Evolutionary conservation across 2,329 filamentous ascomycete genomes (phyloP).

Genomic region (Trichoderma gracile): DNA sequence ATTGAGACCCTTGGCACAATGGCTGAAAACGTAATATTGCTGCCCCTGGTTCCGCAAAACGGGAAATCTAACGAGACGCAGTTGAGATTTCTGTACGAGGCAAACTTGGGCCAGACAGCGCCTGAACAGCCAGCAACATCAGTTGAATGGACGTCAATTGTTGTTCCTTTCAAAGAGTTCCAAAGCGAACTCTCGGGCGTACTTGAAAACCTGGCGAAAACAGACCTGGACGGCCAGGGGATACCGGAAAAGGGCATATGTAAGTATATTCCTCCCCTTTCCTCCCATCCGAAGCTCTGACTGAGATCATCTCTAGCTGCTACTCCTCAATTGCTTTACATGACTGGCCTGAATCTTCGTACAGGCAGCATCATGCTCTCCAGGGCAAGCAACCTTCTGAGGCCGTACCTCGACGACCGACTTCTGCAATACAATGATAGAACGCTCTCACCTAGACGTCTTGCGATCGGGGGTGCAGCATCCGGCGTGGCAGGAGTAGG

Average conservation of each 20-base stretch:
- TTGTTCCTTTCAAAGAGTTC: background rate
- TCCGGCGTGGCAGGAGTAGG: background rate
- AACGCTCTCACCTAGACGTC: background rate
- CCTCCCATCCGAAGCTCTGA: background rate
- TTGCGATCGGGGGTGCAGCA: background rate
- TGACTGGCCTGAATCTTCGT: background rate
- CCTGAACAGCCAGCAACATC: background rate
- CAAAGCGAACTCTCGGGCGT: background rate
- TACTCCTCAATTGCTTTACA: background rate
- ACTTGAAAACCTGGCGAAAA: background rate
- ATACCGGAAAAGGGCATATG: background rate
- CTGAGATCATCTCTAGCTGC: background rate
- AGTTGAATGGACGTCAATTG: no score
- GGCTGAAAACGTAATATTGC: background rate
- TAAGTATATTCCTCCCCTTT: background rate
- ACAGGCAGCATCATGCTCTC: background rate
- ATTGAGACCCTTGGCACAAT: background rate
- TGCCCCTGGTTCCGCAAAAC: no score
- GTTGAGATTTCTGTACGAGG: background rate
- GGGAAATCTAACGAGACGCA: background rate
- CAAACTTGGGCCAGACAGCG: background rate
- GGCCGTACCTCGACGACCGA: background rate
- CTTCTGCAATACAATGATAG: background rate
- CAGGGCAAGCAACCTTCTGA: background rate
- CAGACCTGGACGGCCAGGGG: background rate